Percentiles rank a stretch among this genome's conserved stretches.
phyloP scores from a whole-genome alignment of 306 rosid genomes.

The Sindora glabra region DNA sequence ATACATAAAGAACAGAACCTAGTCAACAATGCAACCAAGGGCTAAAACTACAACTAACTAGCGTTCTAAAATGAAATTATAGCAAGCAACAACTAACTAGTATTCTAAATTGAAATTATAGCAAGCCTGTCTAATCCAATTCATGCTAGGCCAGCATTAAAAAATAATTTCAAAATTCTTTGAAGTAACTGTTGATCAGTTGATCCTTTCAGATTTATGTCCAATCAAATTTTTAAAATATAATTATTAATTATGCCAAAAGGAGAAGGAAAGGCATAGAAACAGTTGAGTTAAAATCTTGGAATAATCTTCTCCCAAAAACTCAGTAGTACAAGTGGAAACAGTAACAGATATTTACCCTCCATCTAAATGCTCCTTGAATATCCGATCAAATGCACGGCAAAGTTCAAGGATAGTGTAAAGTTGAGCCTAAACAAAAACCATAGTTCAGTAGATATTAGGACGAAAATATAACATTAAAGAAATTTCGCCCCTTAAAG shows the following conservation, averaged over 20 bases:
- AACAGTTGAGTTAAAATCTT: constrained; percentile 1
- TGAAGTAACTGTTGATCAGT: neutral
- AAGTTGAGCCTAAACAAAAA: constrained; percentile 67
- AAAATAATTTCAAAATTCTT: neutral
- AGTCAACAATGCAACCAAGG: neutral
- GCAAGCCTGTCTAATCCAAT: neutral
- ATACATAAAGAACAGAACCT: neutral
- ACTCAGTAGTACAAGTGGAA: neutral
- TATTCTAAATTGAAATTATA: too few relatives aligned
- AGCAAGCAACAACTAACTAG: too few relatives aligned
- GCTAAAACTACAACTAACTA: neutral
- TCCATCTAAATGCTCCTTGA: constrained; percentile 98
- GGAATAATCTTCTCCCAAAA: neutral
- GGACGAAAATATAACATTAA: neutral
- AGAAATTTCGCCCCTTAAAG: neutral
- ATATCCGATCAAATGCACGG: constrained; percentile 87
- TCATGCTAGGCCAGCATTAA: neutral
- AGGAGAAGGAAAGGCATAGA: neutral
- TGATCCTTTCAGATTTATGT: neutral
- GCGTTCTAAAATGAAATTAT: too few relatives aligned
- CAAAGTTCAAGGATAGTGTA: constrained; percentile 93
- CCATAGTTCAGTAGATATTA: neutral
- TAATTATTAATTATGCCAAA: neutral
- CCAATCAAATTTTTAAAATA: neutral
- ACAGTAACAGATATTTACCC: constrained; percentile 49